Evolutionary conservation across 2,329 filamentous ascomycete genomes (phyloP).

Genomic region (Verticillium longisporum): DNA sequence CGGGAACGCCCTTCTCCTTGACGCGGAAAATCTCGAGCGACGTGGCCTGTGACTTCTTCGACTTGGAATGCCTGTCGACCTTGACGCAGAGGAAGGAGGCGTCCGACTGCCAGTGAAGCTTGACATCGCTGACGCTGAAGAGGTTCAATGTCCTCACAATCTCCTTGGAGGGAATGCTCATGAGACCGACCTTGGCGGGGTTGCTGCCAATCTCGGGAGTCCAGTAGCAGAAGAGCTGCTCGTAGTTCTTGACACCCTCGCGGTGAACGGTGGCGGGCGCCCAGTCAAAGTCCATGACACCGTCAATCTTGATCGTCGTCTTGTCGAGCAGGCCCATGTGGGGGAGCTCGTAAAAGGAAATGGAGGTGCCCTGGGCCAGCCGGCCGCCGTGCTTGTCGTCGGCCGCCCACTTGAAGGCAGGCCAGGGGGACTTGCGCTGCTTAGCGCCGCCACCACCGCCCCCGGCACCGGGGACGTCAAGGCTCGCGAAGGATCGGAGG

Average conservation of each 20-base stretch:
- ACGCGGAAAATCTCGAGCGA: conserved; percentile 98
- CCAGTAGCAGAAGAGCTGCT: conserved; percentile 98
- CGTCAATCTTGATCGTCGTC: conserved; percentile 91
- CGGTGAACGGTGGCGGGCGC: conserved; percentile 75
- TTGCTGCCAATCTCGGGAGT: conserved; percentile 97
- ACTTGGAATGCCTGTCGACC: conserved; percentile 97
- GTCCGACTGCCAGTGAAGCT: conserved; percentile 98
- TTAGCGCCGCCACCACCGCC: conserved; percentile 54
- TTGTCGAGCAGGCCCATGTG: conserved; percentile 87
- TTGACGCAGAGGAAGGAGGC: conserved; percentile 94
- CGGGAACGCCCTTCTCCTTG: conserved; percentile 93
- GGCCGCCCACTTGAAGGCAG: conserved; percentile 97
- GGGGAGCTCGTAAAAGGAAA: conserved; percentile 85
- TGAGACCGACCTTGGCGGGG: conserved; percentile 91
- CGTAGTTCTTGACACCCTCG: conserved; percentile 82
- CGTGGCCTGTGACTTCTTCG: conserved; percentile 94
- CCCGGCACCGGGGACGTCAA: conserved; percentile 61
- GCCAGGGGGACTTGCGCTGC: conserved; percentile 89
- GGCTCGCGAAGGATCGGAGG: conserved; percentile 85
- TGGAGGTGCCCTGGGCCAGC: conserved; percentile 79
- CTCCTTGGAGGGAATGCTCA: conserved; percentile 94
- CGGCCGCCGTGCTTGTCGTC: conserved; percentile 97
- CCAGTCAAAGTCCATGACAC: conserved; percentile 97
- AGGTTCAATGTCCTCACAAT: conserved; percentile 91
- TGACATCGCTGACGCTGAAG: conserved; percentile 96